A percentile compares a stretch with the other conserved stretches of the same genome.
Conservation (phyloP, 2,329 filamentous ascomycete genomes). For the Fusarium fujikuroi region DNA sequence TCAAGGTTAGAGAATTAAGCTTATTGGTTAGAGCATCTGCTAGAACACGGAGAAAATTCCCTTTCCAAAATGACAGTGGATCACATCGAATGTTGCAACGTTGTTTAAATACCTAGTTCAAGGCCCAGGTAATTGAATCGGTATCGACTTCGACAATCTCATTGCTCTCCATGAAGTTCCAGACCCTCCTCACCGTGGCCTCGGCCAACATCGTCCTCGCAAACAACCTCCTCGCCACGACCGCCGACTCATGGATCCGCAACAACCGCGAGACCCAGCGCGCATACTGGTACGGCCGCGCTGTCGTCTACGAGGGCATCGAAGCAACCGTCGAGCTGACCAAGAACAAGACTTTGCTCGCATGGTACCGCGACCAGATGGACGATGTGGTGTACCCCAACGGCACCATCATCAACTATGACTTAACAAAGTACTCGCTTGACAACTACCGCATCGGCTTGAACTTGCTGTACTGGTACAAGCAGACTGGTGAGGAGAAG, state of each 20-base stretch:
- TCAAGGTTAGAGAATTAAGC: not conserved
- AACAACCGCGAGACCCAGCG: conserved; percentile 36
- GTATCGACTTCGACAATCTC: conserved; percentile 11
- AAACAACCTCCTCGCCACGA: conserved; percentile 24
- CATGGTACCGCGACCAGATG: conserved; percentile 58
- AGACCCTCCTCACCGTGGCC: conserved; percentile 30
- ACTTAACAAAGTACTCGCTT: conserved; percentile 59
- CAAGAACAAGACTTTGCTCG: conserved; percentile 55
- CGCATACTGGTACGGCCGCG: conserved; percentile 38
- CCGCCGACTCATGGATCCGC: conserved; percentile 38
- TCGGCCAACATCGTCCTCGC: conserved; percentile 27
- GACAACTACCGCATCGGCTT: conserved; percentile 65
- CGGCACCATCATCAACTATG: conserved; percentile 60
- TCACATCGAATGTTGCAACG: not conserved
- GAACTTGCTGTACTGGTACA: conserved; percentile 62
- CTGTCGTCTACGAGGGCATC: conserved; percentile 36
- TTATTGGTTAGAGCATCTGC: not conserved
- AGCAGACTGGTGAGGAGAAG: conserved; percentile 57
- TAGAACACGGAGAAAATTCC: not conserved
- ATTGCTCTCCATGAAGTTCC: conserved; percentile 32
- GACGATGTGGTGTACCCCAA: conserved; percentile 53
- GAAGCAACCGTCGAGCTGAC: conserved; percentile 51
- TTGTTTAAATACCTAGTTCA: not conserved
- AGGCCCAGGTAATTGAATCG: not conserved
- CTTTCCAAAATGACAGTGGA: conserved; percentile 7